Conservation (phyloP, 1,284 basidiomycete genomes). For the Phellinidium pouzarii region DNA sequence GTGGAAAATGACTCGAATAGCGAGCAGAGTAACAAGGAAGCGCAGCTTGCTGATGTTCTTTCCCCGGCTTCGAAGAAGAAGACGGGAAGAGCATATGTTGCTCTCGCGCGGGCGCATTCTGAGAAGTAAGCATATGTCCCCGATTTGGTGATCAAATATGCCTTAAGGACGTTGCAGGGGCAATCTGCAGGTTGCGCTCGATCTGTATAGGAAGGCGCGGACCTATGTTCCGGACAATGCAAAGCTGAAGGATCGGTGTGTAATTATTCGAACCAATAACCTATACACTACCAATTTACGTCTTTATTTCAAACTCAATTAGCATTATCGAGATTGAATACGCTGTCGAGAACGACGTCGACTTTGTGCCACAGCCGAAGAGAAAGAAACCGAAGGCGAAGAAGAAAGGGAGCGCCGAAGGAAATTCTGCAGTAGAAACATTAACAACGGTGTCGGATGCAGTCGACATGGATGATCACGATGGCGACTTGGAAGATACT, state of each 20-base stretch:
- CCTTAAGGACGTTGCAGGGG: constrained; percentile 40
- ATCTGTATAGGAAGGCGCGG: constrained; percentile 69
- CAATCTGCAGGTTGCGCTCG: constrained; percentile 62
- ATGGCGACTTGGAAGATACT: constrained; percentile 9
- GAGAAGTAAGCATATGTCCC: constrained; percentile 47
- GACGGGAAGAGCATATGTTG: constrained; percentile 67
- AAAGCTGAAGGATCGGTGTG: constrained; percentile 78
- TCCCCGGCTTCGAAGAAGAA: constrained; percentile 70
- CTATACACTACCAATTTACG: too few relatives aligned
- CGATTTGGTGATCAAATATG: neutral
- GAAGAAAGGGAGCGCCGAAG: constrained; percentile 27
- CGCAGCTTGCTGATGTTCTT: constrained; percentile 49
- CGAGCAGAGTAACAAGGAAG: constrained; percentile 52
- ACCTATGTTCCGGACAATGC: constrained; percentile 70
- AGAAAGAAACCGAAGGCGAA: constrained; percentile 32
- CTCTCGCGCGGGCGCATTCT: constrained; percentile 67
- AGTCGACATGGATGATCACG: constrained; percentile 2
- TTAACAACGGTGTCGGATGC: neutral
- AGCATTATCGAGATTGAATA: constrained; percentile 74
- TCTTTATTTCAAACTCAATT: constrained; percentile 11
- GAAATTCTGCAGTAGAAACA: neutral
- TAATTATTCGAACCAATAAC: too few relatives aligned
- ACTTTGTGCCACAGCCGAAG: constrained; percentile 61
- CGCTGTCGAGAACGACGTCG: constrained; percentile 53
- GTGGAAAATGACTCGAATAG: constrained; percentile 28